Conservation (phyloP, 495 filamentous ascomycete genomes). For the Ramalina intermedia region DNA sequence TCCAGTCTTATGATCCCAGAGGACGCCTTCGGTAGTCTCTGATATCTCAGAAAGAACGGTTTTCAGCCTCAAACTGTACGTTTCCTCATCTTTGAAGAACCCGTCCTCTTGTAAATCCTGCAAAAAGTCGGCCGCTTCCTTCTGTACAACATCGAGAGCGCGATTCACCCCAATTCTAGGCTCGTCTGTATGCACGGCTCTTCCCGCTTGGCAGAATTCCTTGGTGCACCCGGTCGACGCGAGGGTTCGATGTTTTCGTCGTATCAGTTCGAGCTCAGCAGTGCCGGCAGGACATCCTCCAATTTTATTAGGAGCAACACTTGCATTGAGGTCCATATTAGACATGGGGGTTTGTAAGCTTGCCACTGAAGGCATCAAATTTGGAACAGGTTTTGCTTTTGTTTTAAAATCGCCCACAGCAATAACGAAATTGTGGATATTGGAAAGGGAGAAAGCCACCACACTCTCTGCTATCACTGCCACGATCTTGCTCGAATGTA, state of each 20-base stretch:
- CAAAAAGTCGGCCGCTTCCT: conserved; percentile 15
- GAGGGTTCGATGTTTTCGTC: conserved; percentile 7
- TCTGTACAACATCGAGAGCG: conserved; percentile 10
- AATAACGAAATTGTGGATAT: too few relatives aligned
- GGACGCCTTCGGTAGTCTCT: conserved; percentile 1
- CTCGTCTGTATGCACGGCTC: conserved; percentile 16
- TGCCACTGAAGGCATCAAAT: too few relatives aligned
- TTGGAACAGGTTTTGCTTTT: too few relatives aligned
- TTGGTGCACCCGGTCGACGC: conserved; percentile 18
- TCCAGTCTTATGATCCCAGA: conserved; percentile 1
- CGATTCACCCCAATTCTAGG: conserved; percentile 17
- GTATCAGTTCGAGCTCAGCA: conserved; percentile 3
- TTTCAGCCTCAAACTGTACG: conserved; percentile 5
- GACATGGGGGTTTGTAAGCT: too few relatives aligned
- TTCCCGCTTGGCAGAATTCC: conserved; percentile 18
- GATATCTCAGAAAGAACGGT: conserved; percentile 11
- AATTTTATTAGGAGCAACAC: too few relatives aligned
- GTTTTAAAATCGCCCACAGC: too few relatives aligned
- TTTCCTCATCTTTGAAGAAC: conserved; percentile 10
- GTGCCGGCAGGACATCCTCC: not conserved
- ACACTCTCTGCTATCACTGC: too few relatives aligned
- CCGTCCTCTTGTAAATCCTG: conserved; percentile 9
- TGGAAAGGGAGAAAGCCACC: too few relatives aligned
- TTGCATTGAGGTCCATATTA: too few relatives aligned
- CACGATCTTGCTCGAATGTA: too few relatives aligned